phyloP scores from a whole-genome alignment of 257 asterid species.

The Forsythia suspensa region DNA sequence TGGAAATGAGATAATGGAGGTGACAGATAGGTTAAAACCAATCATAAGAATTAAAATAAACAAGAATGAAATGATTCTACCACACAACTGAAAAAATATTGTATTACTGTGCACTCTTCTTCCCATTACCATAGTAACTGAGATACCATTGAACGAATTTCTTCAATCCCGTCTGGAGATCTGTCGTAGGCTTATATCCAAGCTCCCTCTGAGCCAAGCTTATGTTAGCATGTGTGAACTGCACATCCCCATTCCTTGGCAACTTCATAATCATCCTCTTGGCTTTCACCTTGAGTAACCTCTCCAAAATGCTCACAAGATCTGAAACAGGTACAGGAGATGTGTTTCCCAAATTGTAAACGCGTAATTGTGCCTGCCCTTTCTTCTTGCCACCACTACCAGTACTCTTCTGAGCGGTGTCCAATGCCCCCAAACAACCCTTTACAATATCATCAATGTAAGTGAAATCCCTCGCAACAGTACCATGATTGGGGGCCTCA shows the following conservation, averaged over 20 bases:
- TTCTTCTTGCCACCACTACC: conserved; percentile 40
- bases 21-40: conserved; percentile 14
- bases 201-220: conserved; percentile 27
- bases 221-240: conserved; percentile 24
- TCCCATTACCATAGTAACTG: conserved; percentile 10
- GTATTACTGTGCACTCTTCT: conserved; percentile 12
- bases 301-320: conserved; percentile 29
- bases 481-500: conserved; percentile 10
- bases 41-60: conserved; percentile 5
- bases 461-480: conserved; percentile 37
- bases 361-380: conserved; percentile 35
- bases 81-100: neutral
- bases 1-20: conserved; percentile 18
- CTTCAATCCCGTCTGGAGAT: conserved; percentile 26
- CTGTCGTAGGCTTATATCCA: conserved; percentile 23
- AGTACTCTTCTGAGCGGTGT: conserved; percentile 40
- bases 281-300: conserved; percentile 21
- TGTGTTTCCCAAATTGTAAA: conserved; percentile 28
- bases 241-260: conserved; percentile 33
- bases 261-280: conserved; percentile 18
- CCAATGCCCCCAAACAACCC: conserved; percentile 33
- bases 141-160: conserved; percentile 26
- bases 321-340: conserved; percentile 25
- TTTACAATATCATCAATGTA: conserved; percentile 40
- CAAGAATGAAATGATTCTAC: conserved; percentile 2